A percentile compares a stretch with the other conserved stretches of the same genome.
phyloP scores from a whole-genome alignment of 1,284 basidiomycete species.

The Malassezia yamatoensis region DNA sequence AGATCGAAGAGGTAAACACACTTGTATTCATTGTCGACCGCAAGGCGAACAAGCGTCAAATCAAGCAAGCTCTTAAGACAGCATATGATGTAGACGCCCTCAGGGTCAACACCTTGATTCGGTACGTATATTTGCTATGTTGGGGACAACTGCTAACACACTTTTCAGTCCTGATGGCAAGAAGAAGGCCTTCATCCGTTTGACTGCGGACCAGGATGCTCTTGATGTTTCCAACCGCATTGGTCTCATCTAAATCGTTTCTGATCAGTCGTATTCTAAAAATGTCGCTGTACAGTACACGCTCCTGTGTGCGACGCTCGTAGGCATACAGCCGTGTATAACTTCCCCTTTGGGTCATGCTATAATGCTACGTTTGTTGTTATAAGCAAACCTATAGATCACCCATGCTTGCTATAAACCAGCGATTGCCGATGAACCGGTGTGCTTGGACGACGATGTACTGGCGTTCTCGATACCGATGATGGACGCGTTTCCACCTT shows the following conservation, averaged over 20 bases:
- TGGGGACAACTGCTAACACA: background rate
- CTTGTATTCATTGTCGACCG: conserved; percentile 95
- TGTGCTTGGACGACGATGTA: background rate
- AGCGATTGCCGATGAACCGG: background rate
- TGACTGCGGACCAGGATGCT: conserved; percentile 91
- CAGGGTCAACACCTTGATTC: conserved; percentile 96
- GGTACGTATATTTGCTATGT: conserved; percentile 53
- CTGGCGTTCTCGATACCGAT: background rate
- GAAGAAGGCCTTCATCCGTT: conserved; percentile 97
- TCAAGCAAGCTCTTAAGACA: conserved; percentile 98
- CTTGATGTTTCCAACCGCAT: conserved; percentile 99
- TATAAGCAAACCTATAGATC: background rate
- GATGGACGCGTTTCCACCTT: conserved; percentile 3
- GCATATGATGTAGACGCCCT: conserved; percentile 91
- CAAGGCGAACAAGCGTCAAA: conserved; percentile 83
- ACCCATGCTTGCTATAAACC: background rate
- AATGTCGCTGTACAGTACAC: conserved; percentile 16
- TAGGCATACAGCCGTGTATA: conserved; percentile 17
- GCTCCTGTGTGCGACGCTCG: conserved; percentile 15
- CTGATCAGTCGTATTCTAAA: conserved; percentile 15
- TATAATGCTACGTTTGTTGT: background rate
- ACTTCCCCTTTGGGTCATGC: background rate
- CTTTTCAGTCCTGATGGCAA: conserved; percentile 76
- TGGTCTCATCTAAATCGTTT: conserved; percentile 45
- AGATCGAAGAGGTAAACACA: conserved; percentile 99